These are phyloP conservation scores for Gloeophyllum trabeum DNA, from an alignment of 768 basidiomycete genomes.

Conservation along the genomic window DNA sequence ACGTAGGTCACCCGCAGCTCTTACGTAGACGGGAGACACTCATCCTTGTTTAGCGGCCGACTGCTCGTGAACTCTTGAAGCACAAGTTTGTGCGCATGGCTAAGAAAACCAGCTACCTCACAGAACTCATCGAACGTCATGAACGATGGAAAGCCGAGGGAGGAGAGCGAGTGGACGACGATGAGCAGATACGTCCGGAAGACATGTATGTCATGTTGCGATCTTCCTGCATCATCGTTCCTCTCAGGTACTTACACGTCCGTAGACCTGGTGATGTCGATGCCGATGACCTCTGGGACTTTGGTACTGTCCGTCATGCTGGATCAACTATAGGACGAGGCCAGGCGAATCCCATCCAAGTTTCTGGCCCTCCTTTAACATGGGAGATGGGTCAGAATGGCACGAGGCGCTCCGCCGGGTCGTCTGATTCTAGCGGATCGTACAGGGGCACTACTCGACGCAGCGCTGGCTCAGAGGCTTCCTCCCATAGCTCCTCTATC, in stretches of 20 bases:
- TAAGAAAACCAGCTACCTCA: slow-evolving; percentile 89
- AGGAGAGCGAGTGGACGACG: slow-evolving; percentile 64
- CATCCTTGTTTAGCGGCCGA: slow-evolving; percentile 59
- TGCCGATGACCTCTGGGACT: slow-evolving; percentile 89
- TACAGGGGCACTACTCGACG: slow-evolving; percentile 20
- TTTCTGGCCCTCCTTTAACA: slow-evolving; percentile 61
- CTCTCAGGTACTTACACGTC: slow-evolving; percentile 3
- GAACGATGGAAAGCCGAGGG: slow-evolving; percentile 91
- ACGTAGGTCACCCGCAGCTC: slow-evolving; percentile 36
- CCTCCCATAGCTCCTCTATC: slow-evolving; percentile 24
- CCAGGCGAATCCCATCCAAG: slow-evolving; percentile 36
- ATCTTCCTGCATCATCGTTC: background rate
- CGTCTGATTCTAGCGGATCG: slow-evolving; percentile 26
- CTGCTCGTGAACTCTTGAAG: slow-evolving; percentile 90
- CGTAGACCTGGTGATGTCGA: slow-evolving; percentile 45
- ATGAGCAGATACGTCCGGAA: slow-evolving; percentile 46
- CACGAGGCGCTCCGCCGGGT: slow-evolving; percentile 25
- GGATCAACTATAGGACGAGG: slow-evolving; percentile 59
- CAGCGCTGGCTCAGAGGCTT: slow-evolving; percentile 15
- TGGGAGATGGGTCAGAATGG: slow-evolving; percentile 59
- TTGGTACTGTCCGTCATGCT: slow-evolving; percentile 86
- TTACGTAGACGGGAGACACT: too few relatives aligned
- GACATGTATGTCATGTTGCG: slow-evolving; percentile 42
- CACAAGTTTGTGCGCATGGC: slow-evolving; percentile 95
- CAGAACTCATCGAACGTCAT: slow-evolving; percentile 90